A percentile compares a stretch with the other conserved stretches of the same genome.
Conservation (phyloP, 1,284 basidiomycete genomes). For the Malassezia pachydermatis region DNA sequence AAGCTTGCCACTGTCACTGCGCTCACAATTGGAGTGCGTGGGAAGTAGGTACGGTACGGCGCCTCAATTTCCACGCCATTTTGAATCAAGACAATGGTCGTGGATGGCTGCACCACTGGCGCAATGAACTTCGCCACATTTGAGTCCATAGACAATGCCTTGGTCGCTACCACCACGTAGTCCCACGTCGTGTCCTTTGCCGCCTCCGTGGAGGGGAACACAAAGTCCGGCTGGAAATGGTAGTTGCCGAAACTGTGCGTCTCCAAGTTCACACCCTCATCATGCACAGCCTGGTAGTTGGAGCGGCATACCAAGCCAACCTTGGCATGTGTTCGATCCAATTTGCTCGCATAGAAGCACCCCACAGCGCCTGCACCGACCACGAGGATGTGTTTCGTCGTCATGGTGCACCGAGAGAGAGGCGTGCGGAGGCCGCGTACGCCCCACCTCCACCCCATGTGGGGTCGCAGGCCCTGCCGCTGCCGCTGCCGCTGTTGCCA, state of each 20-base stretch:
- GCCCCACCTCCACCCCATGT: no score
- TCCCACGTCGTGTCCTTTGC: constrained; percentile 39
- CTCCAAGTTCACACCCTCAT: constrained; percentile 44
- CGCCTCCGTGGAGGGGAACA: constrained; percentile 45
- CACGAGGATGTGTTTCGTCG: constrained; percentile 24
- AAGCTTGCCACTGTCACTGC: constrained; percentile 51
- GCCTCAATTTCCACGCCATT: constrained; percentile 52
- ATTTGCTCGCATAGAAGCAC: constrained; percentile 50
- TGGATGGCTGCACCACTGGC: constrained; percentile 33
- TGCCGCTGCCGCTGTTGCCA: no score
- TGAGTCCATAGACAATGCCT: constrained; percentile 43
- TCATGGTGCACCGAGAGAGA: neutral
- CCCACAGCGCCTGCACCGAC: constrained; percentile 52
- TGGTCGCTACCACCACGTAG: constrained; percentile 51
- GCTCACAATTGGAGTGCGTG: constrained; percentile 46
- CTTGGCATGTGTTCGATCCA: constrained; percentile 25
- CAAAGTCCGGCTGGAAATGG: constrained; percentile 46
- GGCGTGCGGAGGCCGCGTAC: neutral
- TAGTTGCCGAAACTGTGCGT: constrained; percentile 50
- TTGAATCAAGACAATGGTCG: constrained; percentile 50
- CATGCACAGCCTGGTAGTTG: constrained; percentile 49
- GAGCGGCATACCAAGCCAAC: constrained; percentile 51
- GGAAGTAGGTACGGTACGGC: constrained; percentile 47
- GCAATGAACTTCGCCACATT: constrained; percentile 46
- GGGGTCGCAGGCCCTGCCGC: no score